A percentile compares a stretch with the other conserved stretches of the same genome.
These are phyloP conservation scores for Ampelocalamus luodianensis DNA, from an alignment of 176 grass and related monocot species.

Conservation along the genomic window DNA sequence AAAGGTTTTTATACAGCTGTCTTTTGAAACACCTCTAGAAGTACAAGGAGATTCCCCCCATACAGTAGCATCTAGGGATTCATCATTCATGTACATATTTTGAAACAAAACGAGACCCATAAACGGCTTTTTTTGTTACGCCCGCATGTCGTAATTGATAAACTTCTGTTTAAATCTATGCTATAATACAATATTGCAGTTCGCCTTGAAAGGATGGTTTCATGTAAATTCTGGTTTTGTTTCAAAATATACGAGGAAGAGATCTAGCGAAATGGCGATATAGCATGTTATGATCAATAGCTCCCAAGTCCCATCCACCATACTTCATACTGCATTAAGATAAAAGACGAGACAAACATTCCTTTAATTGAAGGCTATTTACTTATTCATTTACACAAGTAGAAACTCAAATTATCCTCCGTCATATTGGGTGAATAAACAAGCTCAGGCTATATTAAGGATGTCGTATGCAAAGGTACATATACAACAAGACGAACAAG, in stretches of 20 bases:
- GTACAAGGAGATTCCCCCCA: too few relatives aligned
- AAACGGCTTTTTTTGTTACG: not conserved
- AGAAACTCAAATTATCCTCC: slow-evolving; percentile 31
- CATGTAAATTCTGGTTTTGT: not conserved
- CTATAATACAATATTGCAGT: slow-evolving; percentile 3
- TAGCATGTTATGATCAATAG: slow-evolving; percentile 6
- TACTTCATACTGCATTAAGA: not conserved
- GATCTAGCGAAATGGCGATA: not conserved
- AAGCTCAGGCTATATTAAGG: slow-evolving; percentile 28
- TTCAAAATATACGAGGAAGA: slow-evolving; percentile 13
- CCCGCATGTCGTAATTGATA: not conserved
- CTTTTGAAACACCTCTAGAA: not conserved
- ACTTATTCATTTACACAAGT: slow-evolving; percentile 45
- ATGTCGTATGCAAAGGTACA: slow-evolving; percentile 35
- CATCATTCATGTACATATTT: slow-evolving; percentile 39
- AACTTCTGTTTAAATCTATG: not conserved
- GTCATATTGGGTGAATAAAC: slow-evolving; percentile 34
- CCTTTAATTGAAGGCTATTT: slow-evolving; percentile 36
- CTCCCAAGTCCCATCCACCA: not conserved
- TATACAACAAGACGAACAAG: slow-evolving; percentile 35
- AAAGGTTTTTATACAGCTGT: not conserved
- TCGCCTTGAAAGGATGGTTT: not conserved
- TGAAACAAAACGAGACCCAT: not conserved
- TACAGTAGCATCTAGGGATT: too few relatives aligned
- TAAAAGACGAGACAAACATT: not conserved